phyloP scores from a whole-genome alignment of 192 early-diverging fungal genomes.

The Entomortierella parvispora region DNA sequence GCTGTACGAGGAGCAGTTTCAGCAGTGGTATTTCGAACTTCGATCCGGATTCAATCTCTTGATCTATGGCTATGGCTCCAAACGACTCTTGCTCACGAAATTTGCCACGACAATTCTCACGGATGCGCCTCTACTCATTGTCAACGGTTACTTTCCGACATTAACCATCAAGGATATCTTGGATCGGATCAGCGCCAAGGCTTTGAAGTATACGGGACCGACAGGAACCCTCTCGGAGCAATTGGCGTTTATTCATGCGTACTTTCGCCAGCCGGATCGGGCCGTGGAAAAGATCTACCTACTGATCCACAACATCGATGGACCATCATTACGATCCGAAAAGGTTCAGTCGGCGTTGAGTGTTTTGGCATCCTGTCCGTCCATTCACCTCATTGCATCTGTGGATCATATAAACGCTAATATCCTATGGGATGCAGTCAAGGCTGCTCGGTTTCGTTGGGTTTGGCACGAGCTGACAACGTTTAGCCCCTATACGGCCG shows the following conservation, averaged over 20 bases:
- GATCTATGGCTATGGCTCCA: constrained; percentile 96
- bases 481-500: constrained; percentile 80
- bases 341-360: constrained; percentile 73
- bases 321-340: constrained; percentile 73
- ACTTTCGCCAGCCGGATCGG: constrained; percentile 67
- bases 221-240: constrained; percentile 72
- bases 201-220: constrained; percentile 49
- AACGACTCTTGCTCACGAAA: constrained; percentile 78
- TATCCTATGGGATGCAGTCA: constrained; percentile 87
- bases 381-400: constrained; percentile 83
- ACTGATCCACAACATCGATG: constrained; percentile 93
- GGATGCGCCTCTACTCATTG: constrained; percentile 73
- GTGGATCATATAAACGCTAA: constrained; percentile 94
- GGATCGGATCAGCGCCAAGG: constrained; percentile 61
- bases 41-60: constrained; percentile 85
- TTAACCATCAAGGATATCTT: constrained; percentile 79
- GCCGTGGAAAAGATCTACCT: constrained; percentile 69
- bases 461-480: constrained; percentile 94
- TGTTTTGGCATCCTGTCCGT: constrained; percentile 69
- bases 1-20: constrained; percentile 73
- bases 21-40: constrained; percentile 92
- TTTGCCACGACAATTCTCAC: constrained; percentile 70
- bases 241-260: constrained; percentile 68
- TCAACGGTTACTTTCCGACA: constrained; percentile 90
- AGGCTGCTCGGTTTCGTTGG: constrained; percentile 78